phyloP scores from a whole-genome alignment of 2,329 filamentous ascomycete species.

The Cercospora zeae-maydis region DNA sequence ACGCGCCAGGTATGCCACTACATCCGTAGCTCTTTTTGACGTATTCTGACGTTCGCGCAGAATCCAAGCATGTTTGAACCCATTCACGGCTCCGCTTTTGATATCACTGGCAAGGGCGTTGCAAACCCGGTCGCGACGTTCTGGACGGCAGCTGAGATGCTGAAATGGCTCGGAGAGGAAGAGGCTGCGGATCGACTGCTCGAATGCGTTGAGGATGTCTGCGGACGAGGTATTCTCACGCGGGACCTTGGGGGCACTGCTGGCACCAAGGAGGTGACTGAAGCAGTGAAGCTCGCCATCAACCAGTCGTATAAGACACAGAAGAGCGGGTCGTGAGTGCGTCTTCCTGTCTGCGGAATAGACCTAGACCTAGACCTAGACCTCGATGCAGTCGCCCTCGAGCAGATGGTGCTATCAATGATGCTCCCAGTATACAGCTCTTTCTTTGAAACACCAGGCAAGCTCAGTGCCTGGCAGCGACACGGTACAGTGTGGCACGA shows the following conservation, averaged over 20 bases:
- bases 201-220: conserved; percentile 53
- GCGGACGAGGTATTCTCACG: conserved; percentile 51
- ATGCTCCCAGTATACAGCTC: not conserved
- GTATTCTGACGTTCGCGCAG: not conserved
- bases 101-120: conserved; percentile 61
- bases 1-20: conserved; percentile 41
- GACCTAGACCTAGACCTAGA: not conserved
- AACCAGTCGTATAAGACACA: conserved; percentile 21
- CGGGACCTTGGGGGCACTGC: conserved; percentile 52
- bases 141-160: conserved; percentile 58
- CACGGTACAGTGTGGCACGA: not conserved
- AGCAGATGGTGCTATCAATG: not conserved
- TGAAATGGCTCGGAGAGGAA: conserved; percentile 55
- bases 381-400: not conserved
- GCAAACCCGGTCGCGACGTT: conserved; percentile 57
- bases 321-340: conserved; percentile 3
- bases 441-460: not conserved
- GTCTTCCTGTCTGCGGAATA: not conserved
- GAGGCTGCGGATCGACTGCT: conserved; percentile 51
- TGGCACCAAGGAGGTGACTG: conserved; percentile 43
- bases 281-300: conserved; percentile 43
- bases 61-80: conserved; percentile 62
- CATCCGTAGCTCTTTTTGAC: not conserved
- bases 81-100: conserved; percentile 55
- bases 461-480: not conserved